A percentile compares a stretch with the other conserved stretches of the same genome.
Conservation (phyloP, 805 yeast genomes). For the Saccharomycopsis capsularis region DNA sequence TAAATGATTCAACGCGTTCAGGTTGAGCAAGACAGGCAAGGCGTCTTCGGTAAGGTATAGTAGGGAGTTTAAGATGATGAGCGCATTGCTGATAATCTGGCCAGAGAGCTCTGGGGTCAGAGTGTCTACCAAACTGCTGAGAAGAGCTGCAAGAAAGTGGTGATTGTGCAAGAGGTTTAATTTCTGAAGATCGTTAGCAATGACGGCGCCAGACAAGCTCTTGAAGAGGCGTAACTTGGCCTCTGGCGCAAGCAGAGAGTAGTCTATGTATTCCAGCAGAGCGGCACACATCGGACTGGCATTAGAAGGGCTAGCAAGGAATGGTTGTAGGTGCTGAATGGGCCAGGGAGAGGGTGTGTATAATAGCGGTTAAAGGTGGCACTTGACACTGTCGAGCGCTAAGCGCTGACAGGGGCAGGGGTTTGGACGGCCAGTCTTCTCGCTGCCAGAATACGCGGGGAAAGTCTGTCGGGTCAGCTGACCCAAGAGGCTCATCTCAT, state of each 20-base stretch:
- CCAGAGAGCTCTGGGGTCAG: background rate
- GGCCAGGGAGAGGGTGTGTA: no score
- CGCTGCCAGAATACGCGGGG: no score
- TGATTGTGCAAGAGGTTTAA: background rate
- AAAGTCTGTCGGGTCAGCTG: no score
- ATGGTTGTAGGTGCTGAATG: no score
- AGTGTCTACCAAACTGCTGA: background rate
- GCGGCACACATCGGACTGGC: background rate
- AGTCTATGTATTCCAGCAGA: no score
- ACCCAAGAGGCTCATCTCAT: no score
- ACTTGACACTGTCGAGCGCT: no score
- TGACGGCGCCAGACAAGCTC: background rate
- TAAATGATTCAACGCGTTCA: background rate
- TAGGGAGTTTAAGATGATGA: constrained; percentile 4
- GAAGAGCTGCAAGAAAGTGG: background rate
- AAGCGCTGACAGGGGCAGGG: no score
- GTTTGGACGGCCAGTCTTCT: no score
- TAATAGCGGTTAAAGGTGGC: no score
- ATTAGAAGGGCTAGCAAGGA: no score
- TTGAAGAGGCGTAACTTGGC: background rate
- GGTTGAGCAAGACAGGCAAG: background rate
- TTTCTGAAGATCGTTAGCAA: constrained; percentile 9
- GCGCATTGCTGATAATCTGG: constrained; percentile 1
- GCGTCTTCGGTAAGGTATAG: constrained; percentile 3
- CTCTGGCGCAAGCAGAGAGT: background rate